A percentile compares a stretch with the other conserved stretches of the same genome.
Evolutionary conservation across 2,329 filamentous ascomycete genomes (phyloP).

Genomic region (Juglanconis oblonga): DNA sequence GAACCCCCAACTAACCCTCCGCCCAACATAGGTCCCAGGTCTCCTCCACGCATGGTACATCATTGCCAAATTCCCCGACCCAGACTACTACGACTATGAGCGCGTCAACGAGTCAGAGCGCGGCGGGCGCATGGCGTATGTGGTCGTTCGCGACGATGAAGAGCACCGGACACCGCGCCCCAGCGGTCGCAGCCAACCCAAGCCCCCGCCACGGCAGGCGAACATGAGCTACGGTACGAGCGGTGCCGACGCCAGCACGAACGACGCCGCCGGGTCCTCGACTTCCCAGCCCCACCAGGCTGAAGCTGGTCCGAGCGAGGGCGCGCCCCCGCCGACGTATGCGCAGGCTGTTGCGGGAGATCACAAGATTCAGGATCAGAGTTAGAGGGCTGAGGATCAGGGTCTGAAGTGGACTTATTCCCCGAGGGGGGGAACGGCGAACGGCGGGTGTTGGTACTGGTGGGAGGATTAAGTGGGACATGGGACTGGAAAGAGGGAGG

Average conservation of each 20-base stretch:
- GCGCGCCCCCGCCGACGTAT: slow-evolving; percentile 68
- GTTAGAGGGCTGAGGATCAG: slow-evolving; percentile 35
- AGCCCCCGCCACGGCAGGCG: slow-evolving; percentile 30
- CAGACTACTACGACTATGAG: slow-evolving; percentile 64
- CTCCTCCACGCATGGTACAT: slow-evolving; percentile 98
- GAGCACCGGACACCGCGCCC: slow-evolving; percentile 29
- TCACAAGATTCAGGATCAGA: slow-evolving; percentile 77
- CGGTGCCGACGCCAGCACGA: not conserved
- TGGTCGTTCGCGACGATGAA: slow-evolving; percentile 59
- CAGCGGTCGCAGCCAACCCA: slow-evolving; percentile 34
- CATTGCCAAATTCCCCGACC: slow-evolving; percentile 83
- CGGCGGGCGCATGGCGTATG: slow-evolving; percentile 68
- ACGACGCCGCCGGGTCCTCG: slow-evolving; percentile 25
- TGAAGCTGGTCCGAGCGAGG: slow-evolving; percentile 40
- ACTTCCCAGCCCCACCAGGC: slow-evolving; percentile 21
- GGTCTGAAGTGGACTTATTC: not conserved
- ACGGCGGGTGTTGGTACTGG: not conserved
- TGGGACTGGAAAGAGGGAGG: not conserved
- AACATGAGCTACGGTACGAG: slow-evolving; percentile 48
- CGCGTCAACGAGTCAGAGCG: slow-evolving; percentile 53
- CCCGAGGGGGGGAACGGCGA: not conserved
- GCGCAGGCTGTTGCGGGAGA: slow-evolving; percentile 87
- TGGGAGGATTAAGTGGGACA: not conserved
- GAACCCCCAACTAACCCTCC: slow-evolving; percentile 18
- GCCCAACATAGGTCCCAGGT: slow-evolving; percentile 61